Percentiles rank a stretch among this genome's conserved stretches.
phyloP scores from a whole-genome alignment of 139 green algal genomes.

The Chlorella vulgaris region DNA sequence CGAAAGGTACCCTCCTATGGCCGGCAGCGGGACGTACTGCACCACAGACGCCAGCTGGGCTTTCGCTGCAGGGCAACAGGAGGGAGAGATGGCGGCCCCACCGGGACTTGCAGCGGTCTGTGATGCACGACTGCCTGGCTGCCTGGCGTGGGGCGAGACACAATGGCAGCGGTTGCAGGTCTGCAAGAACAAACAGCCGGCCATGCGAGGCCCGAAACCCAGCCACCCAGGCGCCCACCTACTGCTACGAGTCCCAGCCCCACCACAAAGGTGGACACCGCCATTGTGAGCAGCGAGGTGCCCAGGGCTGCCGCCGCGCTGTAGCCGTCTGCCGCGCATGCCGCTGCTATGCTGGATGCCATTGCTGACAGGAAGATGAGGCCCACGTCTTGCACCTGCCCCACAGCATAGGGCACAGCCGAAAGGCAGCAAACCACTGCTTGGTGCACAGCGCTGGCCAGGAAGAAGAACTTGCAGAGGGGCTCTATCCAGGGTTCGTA shows the following conservation, averaged over 20 bases:
- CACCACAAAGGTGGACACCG: slow-evolving; percentile 60
- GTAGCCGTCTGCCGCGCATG: slow-evolving; percentile 1
- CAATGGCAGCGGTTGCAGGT: too few species aligned
- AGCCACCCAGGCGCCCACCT: slow-evolving; percentile 2
- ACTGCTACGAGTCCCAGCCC: slow-evolving; percentile 47
- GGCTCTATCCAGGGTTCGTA: slow-evolving; percentile 1
- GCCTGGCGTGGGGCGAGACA: too few species aligned
- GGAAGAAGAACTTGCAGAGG: slow-evolving; percentile 60
- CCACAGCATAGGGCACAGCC: slow-evolving; percentile 72
- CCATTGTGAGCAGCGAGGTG: slow-evolving; percentile 67
- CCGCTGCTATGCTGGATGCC: slow-evolving; percentile 45
- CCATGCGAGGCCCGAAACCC: neutral
- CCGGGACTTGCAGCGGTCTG: too few species aligned
- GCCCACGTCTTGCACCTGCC: slow-evolving; percentile 63
- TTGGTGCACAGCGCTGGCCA: slow-evolving; percentile 70
- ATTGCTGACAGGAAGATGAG: slow-evolving; percentile 79
- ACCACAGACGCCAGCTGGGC: slow-evolving; percentile 61
- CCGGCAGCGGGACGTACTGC: slow-evolving; percentile 76
- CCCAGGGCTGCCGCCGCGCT: slow-evolving; percentile 48
- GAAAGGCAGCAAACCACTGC: slow-evolving; percentile 53
- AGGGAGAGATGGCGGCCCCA: neutral
- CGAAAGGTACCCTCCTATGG: slow-evolving; percentile 75
- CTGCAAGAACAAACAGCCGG: too few species aligned
- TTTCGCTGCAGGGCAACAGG: slow-evolving; percentile 53
- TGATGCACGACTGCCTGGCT: neutral